Base-by-base conservation (phyloP, 371 early-diverging fungal species). In the Coemansia sp. region DNA sequence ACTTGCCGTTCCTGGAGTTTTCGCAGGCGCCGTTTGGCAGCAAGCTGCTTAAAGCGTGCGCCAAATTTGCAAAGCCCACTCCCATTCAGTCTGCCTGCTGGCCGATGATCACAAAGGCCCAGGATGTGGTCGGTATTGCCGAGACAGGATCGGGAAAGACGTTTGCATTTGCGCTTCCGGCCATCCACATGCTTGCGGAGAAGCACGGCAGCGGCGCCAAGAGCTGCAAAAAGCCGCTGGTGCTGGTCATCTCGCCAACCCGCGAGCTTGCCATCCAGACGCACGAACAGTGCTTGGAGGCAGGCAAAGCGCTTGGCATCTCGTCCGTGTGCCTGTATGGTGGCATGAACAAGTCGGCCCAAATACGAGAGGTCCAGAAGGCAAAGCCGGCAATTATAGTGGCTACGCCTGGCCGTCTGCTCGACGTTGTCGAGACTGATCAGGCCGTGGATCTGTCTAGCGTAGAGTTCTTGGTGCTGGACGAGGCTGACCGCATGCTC, bases 81-180 rank as follows among this genome's bases (percentile, higher is more conserved):
- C 90, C 98, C 4, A 99, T 99, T 63, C 99, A 99, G 83, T 90
- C 95, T 8, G 92, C 94, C 54, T 98, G 94, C 75, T 90, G 91
- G 90, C 90, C 96, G 14, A 82, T 88, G n/a, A 88, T 90, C 26
- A 66, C 91, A 31, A 81, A 86, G 35, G 88, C 89, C 16, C 83
- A 91, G 52, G 93, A 95, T 72, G 82, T 98, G 40, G 84, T 97
- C 52, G 92, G 93, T 14, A 90, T 95, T 68, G 97, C 97, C 34
- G 93, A 97, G 75, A 99, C 99, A 9, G 99, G 99, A 16, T 97
- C 97, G n/a, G 99, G 99, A 40, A 99, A 99, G 81, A 99, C 99
- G 0, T 81, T 98, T 16, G 88, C 97, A 0, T 99, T 97, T 72
- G 80, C 90, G 10, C 68, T 88, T 66, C 94, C 99, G 4, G 91